Evolutionary conservation across 2,329 filamentous ascomycete species (phyloP), one percentile per base, ranked within the genome.

Genomic region (Beauveria medogensis): DNA sequence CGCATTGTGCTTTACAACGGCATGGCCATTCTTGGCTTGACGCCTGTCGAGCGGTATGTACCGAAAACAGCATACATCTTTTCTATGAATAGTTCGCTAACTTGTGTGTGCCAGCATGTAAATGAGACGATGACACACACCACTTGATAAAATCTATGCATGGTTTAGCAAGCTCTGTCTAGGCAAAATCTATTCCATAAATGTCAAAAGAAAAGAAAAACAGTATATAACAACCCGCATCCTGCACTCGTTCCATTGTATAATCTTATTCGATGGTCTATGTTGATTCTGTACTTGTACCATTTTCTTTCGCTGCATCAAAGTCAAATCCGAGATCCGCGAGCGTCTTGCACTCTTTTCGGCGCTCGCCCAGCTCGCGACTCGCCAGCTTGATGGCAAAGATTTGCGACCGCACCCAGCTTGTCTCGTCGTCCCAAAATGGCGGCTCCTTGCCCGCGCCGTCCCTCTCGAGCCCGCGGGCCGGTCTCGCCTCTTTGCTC

Each of bases 1-100:
- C 82, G 88, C 69, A 85, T 87, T 63, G 90, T 93, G 41, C 78
- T 96, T 64, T 82, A 82, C 68, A 96, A 94, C 73, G 91, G 90
- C 63, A 95, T 96, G 91, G 82, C 82, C 64, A 73, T 95, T 67
- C 77, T 96, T 65, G 91, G 91, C 2, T 77, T 96, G 71, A 86
- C 80, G 58, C 91, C 91, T 10, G 87, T 96, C 53, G 86, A 93
- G 63, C 70, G 74, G 72, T 74, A 69, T 48, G 68, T 59, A 50
- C 48, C 12, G 7, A n/a, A 30, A 16, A 28, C 28, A 16, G 18
- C 12, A 4, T 24, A 41, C 50, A 50, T 37, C 0, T 20, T 28
- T 43, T 10, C 40, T 16, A 22, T 28, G 6, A 44, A 34, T 3
- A n/a, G 6, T 8, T 8, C 12, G 24, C 56, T 51, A 18, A 56